phyloP scores from a whole-genome alignment of 2,329 filamentous ascomycete genomes.

The Macroventuria anomochaeta region DNA sequence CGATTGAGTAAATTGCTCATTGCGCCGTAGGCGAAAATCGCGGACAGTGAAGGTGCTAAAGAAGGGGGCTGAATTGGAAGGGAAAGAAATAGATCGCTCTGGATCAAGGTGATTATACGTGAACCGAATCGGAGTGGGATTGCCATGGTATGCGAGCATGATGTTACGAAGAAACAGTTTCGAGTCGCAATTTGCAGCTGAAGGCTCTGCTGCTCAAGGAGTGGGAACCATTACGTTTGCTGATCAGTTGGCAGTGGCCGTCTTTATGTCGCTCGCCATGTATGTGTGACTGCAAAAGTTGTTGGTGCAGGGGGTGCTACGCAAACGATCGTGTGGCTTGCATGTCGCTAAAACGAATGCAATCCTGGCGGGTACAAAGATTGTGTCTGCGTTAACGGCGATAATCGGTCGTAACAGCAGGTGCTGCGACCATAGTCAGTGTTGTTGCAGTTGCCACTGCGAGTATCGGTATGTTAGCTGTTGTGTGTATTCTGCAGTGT shows the following conservation, averaged over 20 bases:
- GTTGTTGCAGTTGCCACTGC: not conserved
- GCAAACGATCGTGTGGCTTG: slow-evolving; percentile 2
- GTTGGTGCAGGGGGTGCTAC: not conserved
- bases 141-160: not conserved
- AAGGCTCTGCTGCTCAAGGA: not conserved
- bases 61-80: too few species aligned
- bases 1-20: not conserved
- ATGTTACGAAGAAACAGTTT: not conserved
- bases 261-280: not conserved
- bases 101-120: too few species aligned
- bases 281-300: not conserved
- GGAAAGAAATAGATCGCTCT: too few species aligned
- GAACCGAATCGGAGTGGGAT: too few species aligned
- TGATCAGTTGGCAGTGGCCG: not conserved
- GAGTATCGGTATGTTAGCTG: not conserved
- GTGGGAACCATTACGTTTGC: not conserved
- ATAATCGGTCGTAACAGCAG: not conserved
- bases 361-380: not conserved
- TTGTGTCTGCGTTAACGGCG: not conserved
- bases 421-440: not conserved
- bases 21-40: too few species aligned
- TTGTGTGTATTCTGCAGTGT: not conserved
- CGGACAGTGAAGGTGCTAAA: too few species aligned
- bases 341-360: not conserved
- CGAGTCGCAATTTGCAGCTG: not conserved